phyloP scores from a whole-genome alignment of 352 stramenopile genomes.

The Phytophthora brassicae region DNA sequence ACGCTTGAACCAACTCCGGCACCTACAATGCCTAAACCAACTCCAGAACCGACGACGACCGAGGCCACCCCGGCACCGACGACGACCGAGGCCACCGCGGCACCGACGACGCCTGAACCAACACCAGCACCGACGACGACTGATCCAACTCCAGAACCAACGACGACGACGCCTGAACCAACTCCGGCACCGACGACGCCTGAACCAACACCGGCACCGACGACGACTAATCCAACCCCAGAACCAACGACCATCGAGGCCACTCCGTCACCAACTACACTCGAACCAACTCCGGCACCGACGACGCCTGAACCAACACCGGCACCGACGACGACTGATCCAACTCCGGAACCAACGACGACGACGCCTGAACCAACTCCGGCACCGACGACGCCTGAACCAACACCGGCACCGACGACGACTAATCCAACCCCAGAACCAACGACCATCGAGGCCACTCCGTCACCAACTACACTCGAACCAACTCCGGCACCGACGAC shows the following conservation, averaged over 20 bases:
- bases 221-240: too few species aligned
- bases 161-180: too few species aligned
- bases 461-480: neutral
- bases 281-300: too few species aligned
- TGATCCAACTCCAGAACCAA: neutral
- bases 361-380: neutral
- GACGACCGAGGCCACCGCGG: neutral
- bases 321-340: too few species aligned
- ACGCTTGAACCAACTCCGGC: neutral
- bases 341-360: neutral
- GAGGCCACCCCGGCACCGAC: neutral
- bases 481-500: neutral
- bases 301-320: too few species aligned
- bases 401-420: neutral
- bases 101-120: neutral
- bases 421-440: neutral
- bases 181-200: too few species aligned
- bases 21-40: neutral
- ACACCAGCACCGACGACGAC: neutral
- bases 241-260: too few species aligned
- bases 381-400: neutral
- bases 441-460: neutral
- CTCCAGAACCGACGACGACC: neutral
- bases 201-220: too few species aligned
- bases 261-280: too few species aligned